These are phyloP conservation scores for Rehmannia glutinosa DNA, from an alignment of 257 asterid genomes.

Conservation along the genomic window DNA sequence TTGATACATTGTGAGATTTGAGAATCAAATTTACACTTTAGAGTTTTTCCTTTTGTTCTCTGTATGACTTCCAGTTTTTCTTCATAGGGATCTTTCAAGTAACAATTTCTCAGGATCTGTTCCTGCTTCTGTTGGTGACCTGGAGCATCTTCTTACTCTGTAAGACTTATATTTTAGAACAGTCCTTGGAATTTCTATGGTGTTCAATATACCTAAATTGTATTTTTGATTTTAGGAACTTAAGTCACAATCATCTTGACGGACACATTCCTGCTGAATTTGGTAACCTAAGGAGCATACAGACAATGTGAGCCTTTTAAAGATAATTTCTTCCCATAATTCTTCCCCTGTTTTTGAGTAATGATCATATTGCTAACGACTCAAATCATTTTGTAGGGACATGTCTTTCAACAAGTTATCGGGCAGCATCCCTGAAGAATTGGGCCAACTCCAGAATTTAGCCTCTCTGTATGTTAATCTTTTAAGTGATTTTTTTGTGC, in stretches of 20 bases:
- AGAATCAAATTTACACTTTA: neutral
- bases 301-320: constrained; percentile 51
- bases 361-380: neutral
- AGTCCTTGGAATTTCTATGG: neutral
- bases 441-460: constrained; percentile 90
- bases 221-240: constrained; percentile 46
- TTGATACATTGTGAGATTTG: constrained; percentile 77
- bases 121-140: constrained; percentile 88
- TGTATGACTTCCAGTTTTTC: constrained; percentile 15
- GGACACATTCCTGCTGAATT: constrained; percentile 80
- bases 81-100: constrained; percentile 78
- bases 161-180: constrained; percentile 25
- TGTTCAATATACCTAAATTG: neutral
- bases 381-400: constrained; percentile 45
- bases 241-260: constrained; percentile 62
- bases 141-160: constrained; percentile 96
- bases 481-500: neutral
- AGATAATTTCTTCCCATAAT: neutral
- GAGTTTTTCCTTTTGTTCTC: constrained; percentile 14
- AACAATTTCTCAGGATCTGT: constrained; percentile 69
- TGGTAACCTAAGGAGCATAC: constrained; percentile 79
- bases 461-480: constrained; percentile 59
- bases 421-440: constrained; percentile 65
- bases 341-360: neutral
- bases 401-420: constrained; percentile 70